Conservation (phyloP, 108 stramenopile species). For the Nannochloropsis salina region DNA sequence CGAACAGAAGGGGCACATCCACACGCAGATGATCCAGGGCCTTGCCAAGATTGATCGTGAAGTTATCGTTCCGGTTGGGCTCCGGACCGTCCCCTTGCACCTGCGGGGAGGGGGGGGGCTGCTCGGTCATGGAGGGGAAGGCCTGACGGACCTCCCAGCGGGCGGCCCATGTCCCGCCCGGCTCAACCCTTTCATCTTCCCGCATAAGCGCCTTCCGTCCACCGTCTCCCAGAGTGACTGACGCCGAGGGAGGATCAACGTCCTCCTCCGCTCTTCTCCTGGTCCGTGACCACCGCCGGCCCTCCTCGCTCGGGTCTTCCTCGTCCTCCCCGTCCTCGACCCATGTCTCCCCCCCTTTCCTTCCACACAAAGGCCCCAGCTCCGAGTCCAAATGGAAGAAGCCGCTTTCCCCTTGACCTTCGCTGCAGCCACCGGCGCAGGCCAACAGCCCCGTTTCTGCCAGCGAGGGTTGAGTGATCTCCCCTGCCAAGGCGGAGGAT, state of each 20-base stretch:
- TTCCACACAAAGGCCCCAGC: neutral
- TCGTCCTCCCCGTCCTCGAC: neutral
- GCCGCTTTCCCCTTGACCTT: neutral
- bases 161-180: too few species aligned
- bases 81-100: neutral
- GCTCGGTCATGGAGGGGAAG: neutral
- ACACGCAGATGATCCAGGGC: constrained; percentile 7
- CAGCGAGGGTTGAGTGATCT: neutral
- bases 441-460: neutral
- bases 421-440: neutral
- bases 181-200: too few species aligned
- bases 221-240: neutral
- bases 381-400: neutral
- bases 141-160: neutral
- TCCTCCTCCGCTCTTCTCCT: neutral
- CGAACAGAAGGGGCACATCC: neutral
- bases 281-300: neutral
- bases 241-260: neutral
- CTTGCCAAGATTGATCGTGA: neutral
- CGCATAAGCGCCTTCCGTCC: too few species aligned
- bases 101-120: neutral
- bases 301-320: neutral
- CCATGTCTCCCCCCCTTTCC: neutral
- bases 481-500: neutral
- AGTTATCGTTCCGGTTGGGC: neutral